Conservation (phyloP, 257 asterid genomes). For the Petunia secreta region DNA sequence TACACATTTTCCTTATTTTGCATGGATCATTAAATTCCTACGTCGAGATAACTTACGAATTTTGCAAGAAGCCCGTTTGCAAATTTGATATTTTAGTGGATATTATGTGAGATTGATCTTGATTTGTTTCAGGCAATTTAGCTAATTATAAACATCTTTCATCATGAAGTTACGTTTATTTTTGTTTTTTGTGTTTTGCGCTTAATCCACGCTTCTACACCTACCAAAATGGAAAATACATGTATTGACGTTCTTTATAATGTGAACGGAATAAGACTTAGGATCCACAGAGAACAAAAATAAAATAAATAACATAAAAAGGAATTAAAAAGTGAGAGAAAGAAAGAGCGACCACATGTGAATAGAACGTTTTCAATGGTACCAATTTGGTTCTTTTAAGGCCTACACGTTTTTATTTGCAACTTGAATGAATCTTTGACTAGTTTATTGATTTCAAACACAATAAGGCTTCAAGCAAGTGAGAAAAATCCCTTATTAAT, state of each 20-base stretch:
- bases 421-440: background rate
- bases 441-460: background rate
- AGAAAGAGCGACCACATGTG: background rate
- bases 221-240: background rate
- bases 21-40: background rate
- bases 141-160: too few relatives aligned
- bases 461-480: background rate
- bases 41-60: background rate
- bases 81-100: background rate
- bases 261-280: background rate
- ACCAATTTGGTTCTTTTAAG: background rate
- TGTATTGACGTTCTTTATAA: background rate
- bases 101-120: background rate
- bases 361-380: background rate
- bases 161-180: background rate
- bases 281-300: constrained; percentile 14
- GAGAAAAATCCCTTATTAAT: background rate
- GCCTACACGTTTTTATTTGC: background rate
- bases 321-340: background rate
- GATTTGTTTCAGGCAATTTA: background rate
- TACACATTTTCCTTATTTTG: background rate
- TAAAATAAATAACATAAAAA: background rate
- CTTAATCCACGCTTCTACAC: background rate
- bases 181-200: background rate
- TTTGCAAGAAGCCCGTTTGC: background rate